Evolutionary conservation across 192 early-diverging fungal genomes (phyloP), one percentile per base, ranked within the genome.

Genomic region (Phycomyces nitens): DNA sequence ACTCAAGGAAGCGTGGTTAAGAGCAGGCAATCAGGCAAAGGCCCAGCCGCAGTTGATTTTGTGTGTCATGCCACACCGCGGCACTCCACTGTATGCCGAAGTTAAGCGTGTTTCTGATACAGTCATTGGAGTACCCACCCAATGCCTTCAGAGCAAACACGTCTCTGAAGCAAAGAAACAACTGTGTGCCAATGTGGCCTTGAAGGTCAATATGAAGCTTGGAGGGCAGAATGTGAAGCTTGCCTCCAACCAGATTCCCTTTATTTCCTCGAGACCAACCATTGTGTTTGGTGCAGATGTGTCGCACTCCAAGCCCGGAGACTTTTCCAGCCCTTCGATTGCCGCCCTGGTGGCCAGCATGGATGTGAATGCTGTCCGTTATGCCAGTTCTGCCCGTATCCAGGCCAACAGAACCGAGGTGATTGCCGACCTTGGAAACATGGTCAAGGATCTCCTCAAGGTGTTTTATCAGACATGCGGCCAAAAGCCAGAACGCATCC

Each of bases 131-230:
- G 75, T 96, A 34, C 85, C 90, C 0, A 92, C 92, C 26, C 95
- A 97, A 77, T 97, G 95, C 72, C 85, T 97, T 62, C 93, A 92
- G 64, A 78, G 84, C 15, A 92, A 85, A 70, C 86, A 95, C 64
- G 78, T 92, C 64, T 79, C 82, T 69, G 66, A 77, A 23, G 78
- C 89, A 18, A 94, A 88, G 74, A 69, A 85, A 42, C 94, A 96
- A 76, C 96, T 96, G 81, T 95, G 92, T 66, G 95, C 95, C 15
- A 97, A 97, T 60, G 87, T 97, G 12, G 92, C 88, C 65, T 77
- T 97, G 20, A 97, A 97, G 80, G 84, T 97, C 59, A 97, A 97
- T 72, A 82, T 89, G 26, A 96, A 97, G 78, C 83, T 97, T 8
- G 92, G 94, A 54, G 94, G 94, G 43, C 88, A 87, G 82, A 95